Base-by-base conservation (phyloP, 2,329 filamentous ascomycete species). In the Verticillium tricorpus region DNA sequence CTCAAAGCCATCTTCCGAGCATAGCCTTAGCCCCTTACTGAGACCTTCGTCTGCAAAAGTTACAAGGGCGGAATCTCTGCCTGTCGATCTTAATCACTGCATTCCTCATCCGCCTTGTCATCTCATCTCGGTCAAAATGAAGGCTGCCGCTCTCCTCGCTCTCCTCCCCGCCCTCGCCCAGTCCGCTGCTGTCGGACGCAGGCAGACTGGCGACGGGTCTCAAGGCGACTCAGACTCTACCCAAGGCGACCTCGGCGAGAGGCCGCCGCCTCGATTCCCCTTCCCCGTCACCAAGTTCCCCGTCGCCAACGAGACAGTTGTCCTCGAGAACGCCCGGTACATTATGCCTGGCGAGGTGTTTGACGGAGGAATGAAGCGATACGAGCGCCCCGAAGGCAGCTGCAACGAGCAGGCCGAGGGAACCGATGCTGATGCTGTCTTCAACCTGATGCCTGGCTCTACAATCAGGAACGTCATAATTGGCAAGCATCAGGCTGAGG, bases 351-450 rank as follows among this genome's bases (percentile, higher is more conserved):
- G 73, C 1, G 67, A 69, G 12, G 67, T 70, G 0, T 76, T 72
- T 35, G 74, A 76, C 22, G 74, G 73, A 56, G 70, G 71, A 56
- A 75, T 73, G 73, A 72, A 71, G 50, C 72, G 71, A 4, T 78
- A 74, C 62, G 75, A 78, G 61, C 75, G 75, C 12, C 72, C 72
- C 1, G 70, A 71, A 50, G 76, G 74, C 25, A 74, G 73, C 60
- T 82, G 80, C 65, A 77, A 72, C 45, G 78, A 76, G 28, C 77
- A 82, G 60, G 70, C 69, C 1, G 80, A 82, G 67, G 79, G 79
- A 22, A 73, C 71, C 0, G 71, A 73, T 40, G 72, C 71, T 1
- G 78, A 80, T 59, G 66, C 76, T 2, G 75, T 77, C n/a, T 77
- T 77, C 60, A 71, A 75, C 57, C 66, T 77, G 34, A 61, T 73